Evolutionary conservation across 164 flowering plant genomes (phyloP), one percentile per base, ranked within the genome.

Genomic region (Nymphaea thermarum): DNA sequence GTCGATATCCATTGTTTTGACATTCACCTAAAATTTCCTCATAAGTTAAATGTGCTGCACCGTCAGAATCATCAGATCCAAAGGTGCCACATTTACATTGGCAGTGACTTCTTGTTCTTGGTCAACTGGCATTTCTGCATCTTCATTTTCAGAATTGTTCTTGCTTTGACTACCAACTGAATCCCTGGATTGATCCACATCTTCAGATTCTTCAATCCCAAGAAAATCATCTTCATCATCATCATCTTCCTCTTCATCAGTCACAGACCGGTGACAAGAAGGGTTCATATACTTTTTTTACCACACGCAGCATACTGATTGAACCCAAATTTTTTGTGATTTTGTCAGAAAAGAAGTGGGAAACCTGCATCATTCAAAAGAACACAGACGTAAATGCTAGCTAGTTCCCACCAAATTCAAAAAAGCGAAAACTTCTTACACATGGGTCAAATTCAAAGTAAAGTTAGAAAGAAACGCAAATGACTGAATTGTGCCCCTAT

Each of bases 281-380:
- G 89, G 95, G 78, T 91, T 93, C 71, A 94, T 69, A 76, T 83
- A 25, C 90, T 73, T 83, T 87, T 75, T 86, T 94, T 57, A 94
- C 81, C 44, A 94, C 89, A 57, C 84, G 81, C 76, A 91, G 72
- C 97, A 91, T 89, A 60, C 84, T 76, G 17, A 81, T 25, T 71
- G 67, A 91, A 73, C n/a, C 93, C 92, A 71, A 83, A 87, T 25
- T 25, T 66, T 87, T 86, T 1, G 89, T 86, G 67, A 91, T 77
- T 64, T 84, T 84, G 47, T 69, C 63, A 62, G 93, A 86, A 76
- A 87, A 90, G 68, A 72, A 76, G 80, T 76, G 87, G 79, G 91
- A 94, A 74, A 88, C 96, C 99, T 94, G 74, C 63, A 78, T 55
- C 60, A 47, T 2, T 47, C 55, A 47, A 47, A 47, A 2, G 2